Conservation (phyloP, 2,329 filamentous ascomycete genomes). For the Annulohypoxylon truncatum region DNA sequence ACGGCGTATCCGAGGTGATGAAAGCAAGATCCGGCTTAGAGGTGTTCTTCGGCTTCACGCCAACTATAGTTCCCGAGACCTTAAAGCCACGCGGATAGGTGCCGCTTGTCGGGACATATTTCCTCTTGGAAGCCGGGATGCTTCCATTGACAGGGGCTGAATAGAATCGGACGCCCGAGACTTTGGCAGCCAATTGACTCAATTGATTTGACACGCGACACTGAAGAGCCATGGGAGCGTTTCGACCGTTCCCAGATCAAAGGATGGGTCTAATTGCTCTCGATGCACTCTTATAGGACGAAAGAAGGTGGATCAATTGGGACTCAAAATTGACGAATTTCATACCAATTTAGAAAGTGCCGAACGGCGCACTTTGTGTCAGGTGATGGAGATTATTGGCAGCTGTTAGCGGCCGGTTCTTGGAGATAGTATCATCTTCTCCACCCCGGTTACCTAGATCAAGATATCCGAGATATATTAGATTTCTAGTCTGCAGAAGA, state of each 20-base stretch:
- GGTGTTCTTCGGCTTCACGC: conserved; percentile 93
- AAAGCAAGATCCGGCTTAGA: conserved; percentile 91
- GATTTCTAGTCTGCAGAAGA: neutral
- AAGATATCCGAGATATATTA: conserved; percentile 1
- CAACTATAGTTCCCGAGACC: conserved; percentile 87
- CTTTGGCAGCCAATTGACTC: conserved; percentile 24
- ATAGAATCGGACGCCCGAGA: conserved; percentile 55
- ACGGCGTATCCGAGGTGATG: conserved; percentile 86
- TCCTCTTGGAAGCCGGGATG: conserved; percentile 84
- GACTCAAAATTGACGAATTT: conserved; percentile 22
- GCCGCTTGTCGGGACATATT: conserved; percentile 87
- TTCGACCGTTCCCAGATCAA: conserved; percentile 24
- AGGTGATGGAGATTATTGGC: neutral
- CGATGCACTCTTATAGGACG: conserved; percentile 23
- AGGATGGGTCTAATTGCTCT: conserved; percentile 31
- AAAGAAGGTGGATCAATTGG: conserved; percentile 16
- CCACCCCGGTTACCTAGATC: conserved; percentile 1
- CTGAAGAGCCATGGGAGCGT: conserved; percentile 36
- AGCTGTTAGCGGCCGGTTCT: conserved; percentile 1
- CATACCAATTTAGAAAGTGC: conserved; percentile 25
- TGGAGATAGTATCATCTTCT: neutral
- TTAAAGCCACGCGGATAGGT: conserved; percentile 92
- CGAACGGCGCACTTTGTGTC: conserved; percentile 2
- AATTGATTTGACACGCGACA: conserved; percentile 30
- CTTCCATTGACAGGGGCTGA: conserved; percentile 67